Percentiles rank a stretch among this genome's conserved stretches.
phyloP scores from a whole-genome alignment of 495 filamentous ascomycete genomes.

The Letharia lupina region DNA sequence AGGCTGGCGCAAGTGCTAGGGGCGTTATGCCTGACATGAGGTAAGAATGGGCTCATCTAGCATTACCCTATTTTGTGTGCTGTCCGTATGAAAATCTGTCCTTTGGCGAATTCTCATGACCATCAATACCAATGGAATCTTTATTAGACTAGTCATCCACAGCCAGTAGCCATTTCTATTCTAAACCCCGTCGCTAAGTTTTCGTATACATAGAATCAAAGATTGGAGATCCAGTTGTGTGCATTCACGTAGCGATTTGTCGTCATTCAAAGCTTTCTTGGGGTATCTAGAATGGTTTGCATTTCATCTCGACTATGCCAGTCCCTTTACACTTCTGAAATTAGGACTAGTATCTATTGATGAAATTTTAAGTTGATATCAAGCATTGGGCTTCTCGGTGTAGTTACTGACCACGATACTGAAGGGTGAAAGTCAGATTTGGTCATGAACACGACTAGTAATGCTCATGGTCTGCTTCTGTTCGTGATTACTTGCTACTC shows the following conservation, averaged over 20 bases:
- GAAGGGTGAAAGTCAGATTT: not conserved
- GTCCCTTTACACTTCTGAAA: too few relatives aligned
- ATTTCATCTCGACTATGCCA: too few relatives aligned
- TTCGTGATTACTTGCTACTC: not conserved
- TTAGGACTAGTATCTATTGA: not conserved
- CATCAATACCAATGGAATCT: too few relatives aligned
- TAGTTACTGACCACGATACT: not conserved
- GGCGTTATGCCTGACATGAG: not conserved
- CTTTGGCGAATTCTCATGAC: not conserved
- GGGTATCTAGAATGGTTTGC: too few relatives aligned
- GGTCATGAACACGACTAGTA: not conserved
- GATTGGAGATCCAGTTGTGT: too few relatives aligned
- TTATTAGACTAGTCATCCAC: too few relatives aligned
- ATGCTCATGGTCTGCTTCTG: not conserved
- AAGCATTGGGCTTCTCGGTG: not conserved
- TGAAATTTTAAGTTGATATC: not conserved
- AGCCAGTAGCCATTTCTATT: too few relatives aligned
- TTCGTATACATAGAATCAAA: too few relatives aligned
- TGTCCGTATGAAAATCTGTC: conserved; percentile 8
- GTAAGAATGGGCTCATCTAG: not conserved
- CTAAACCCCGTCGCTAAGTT: too few relatives aligned
- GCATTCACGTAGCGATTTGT: not conserved
- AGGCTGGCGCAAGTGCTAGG: not conserved
- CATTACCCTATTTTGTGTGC: not conserved
- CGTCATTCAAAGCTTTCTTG: not conserved